Conservation (phyloP, 768 basidiomycete species). For the Tricholoma matsutake region DNA sequence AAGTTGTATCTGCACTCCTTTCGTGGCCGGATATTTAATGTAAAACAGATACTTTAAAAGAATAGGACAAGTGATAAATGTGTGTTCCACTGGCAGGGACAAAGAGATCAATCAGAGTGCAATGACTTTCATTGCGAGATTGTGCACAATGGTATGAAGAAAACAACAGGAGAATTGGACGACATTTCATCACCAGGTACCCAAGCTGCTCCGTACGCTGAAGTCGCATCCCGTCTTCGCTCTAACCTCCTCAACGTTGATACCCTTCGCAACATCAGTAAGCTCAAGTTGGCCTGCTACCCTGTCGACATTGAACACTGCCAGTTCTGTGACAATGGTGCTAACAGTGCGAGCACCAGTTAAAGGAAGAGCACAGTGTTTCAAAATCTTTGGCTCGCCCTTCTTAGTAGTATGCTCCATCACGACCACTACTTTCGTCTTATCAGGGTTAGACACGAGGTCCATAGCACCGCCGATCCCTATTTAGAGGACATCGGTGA, state of each 20-base stretch:
- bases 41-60: too few relatives aligned
- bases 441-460: conserved; percentile 92
- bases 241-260: conserved; percentile 77
- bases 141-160: not conserved
- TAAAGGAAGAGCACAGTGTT: conserved; percentile 77
- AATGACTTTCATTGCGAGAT: not conserved
- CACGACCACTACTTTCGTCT: conserved; percentile 86
- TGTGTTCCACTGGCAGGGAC: too few relatives aligned
- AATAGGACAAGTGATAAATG: too few relatives aligned
- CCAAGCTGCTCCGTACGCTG: conserved; percentile 51
- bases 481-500: conserved; percentile 21
- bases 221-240: conserved; percentile 88
- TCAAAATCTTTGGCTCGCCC: conserved; percentile 85
- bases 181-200: conserved; percentile 37
- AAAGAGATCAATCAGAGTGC: not conserved
- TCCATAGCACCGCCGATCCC: conserved; percentile 98
- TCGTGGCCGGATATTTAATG: too few relatives aligned
- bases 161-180: not conserved
- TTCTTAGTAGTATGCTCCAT: conserved; percentile 92
- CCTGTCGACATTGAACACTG: conserved; percentile 87
- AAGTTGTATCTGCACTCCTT: too few relatives aligned
- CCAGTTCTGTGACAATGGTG: conserved; percentile 90
- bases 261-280: conserved; percentile 82
- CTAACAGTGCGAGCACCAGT: conserved; percentile 89
- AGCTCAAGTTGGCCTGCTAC: conserved; percentile 67